Evolutionary conservation across 177 flowering plant species (phyloP).

Genomic region (Vitis hybrid): DNA sequence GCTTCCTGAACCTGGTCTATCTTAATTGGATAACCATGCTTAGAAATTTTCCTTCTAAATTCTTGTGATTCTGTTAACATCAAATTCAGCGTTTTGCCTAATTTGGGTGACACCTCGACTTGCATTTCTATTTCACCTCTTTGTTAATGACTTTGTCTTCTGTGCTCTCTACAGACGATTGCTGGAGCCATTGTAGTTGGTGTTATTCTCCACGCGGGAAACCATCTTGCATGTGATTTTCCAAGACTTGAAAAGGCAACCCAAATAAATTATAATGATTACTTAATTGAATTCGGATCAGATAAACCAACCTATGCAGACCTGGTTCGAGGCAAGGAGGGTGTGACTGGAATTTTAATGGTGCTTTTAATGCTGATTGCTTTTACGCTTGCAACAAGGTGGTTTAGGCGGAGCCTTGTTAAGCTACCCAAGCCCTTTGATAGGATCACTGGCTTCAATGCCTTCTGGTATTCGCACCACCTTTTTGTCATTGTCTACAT

Average conservation of each 20-base stretch:
- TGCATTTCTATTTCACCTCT: neutral
- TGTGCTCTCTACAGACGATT: constrained; percentile 53
- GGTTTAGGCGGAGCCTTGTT: constrained; percentile 84
- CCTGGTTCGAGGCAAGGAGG: constrained; percentile 64
- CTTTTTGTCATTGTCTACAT: constrained; percentile 75
- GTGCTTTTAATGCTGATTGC: constrained; percentile 72
- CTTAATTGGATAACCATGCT: too few relatives aligned
- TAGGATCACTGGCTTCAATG: constrained; percentile 88
- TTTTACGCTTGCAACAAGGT: constrained; percentile 79
- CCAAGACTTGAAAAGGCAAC: constrained; percentile 62
- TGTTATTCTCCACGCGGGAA: constrained; percentile 82
- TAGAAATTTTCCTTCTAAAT: too few relatives aligned
- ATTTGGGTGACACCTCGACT: too few relatives aligned
- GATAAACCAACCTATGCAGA: constrained; percentile 55
- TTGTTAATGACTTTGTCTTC: constrained; percentile 1
- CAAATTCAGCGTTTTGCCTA: too few relatives aligned
- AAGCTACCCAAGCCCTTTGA: constrained; percentile 91
- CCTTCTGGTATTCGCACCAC: constrained; percentile 99
- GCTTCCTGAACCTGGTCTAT: too few relatives aligned
- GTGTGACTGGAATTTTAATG: constrained; percentile 92
- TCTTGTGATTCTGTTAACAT: too few relatives aligned
- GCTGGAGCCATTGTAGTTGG: constrained; percentile 91
- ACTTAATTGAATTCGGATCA: constrained; percentile 48
- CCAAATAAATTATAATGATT: constrained; percentile 12
- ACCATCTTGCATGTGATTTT: constrained; percentile 92